Evolutionary conservation across 768 basidiomycete genomes (phyloP).

Genomic region (Boletus insuetus): DNA sequence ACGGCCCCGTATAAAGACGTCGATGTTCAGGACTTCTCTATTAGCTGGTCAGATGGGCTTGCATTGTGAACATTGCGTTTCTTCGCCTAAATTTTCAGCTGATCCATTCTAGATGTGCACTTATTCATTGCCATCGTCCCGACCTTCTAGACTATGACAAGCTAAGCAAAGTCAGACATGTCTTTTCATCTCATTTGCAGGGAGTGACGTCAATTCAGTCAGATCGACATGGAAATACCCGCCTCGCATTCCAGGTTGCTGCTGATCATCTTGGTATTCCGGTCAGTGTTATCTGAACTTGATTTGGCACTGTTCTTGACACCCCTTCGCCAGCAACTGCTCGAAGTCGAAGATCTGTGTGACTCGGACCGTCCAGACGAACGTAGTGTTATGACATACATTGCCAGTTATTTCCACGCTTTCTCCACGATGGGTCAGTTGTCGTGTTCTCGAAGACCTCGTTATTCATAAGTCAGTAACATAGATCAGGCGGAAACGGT

Average conservation of each 20-base stretch:
- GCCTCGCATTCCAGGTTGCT: conserved; percentile 84
- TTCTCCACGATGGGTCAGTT: conserved; percentile 92
- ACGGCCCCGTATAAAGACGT: conserved; percentile 90
- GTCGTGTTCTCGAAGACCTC: neutral
- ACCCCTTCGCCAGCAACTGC: conserved; percentile 62
- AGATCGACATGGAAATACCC: conserved; percentile 80
- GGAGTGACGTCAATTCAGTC: conserved; percentile 39
- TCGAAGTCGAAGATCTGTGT: conserved; percentile 95
- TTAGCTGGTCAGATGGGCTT: conserved; percentile 92
- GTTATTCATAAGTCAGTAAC: neutral
- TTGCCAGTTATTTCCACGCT: conserved; percentile 96
- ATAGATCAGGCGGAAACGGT: conserved; percentile 94
- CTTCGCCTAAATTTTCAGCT: conserved; percentile 1
- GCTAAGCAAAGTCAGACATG: conserved; percentile 67
- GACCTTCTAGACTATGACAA: conserved; percentile 89
- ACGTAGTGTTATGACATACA: conserved; percentile 96
- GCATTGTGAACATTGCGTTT: conserved; percentile 65
- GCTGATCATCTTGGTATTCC: conserved; percentile 89
- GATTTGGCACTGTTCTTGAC: conserved; percentile 3
- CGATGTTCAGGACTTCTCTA: conserved; percentile 89
- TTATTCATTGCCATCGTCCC: conserved; percentile 97
- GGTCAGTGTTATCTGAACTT: conserved; percentile 44
- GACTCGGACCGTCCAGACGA: conserved; percentile 89
- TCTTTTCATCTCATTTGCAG: neutral
- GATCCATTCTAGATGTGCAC: conserved; percentile 70